A percentile compares a stretch with the other conserved stretches of the same genome.
phyloP scores from a whole-genome alignment of 768 basidiomycete genomes.

The Calocybe gangraenosa region DNA sequence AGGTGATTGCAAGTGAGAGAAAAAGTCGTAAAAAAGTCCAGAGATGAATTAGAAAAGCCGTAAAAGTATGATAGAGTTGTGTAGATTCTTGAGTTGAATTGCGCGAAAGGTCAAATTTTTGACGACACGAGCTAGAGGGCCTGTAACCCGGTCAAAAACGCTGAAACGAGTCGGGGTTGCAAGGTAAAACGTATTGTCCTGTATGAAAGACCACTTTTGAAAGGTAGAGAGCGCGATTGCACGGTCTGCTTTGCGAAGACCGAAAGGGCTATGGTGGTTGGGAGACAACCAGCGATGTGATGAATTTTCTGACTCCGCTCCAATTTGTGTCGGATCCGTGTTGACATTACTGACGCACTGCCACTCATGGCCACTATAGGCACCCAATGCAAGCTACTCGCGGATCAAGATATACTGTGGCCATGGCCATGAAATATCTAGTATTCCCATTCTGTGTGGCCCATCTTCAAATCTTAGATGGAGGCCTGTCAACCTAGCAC shows the following conservation, averaged over 20 bases:
- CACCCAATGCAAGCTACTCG: no score
- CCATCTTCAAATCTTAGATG: no score
- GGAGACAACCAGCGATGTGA: constrained; percentile 42
- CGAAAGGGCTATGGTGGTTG: constrained; percentile 38
- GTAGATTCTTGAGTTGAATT: constrained; percentile 25
- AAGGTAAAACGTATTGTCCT: constrained; percentile 13
- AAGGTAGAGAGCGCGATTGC: constrained; percentile 21
- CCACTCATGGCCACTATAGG: constrained; percentile 1
- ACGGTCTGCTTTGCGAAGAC: constrained; percentile 23
- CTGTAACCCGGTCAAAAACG: constrained; percentile 26
- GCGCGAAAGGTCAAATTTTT: constrained; percentile 24
- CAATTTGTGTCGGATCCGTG: constrained; percentile 33
- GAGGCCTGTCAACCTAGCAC: no score
- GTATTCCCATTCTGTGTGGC: no score
- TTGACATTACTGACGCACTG: constrained; percentile 8
- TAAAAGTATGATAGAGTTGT: constrained; percentile 21
- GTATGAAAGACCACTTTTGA: constrained; percentile 20
- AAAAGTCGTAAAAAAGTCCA: constrained; percentile 24
- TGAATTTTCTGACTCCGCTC: constrained; percentile 41
- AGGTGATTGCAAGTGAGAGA: constrained; percentile 8
- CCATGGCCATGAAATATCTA: no score
- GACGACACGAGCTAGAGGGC: constrained; percentile 22
- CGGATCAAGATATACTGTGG: no score
- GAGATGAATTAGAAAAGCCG: constrained; percentile 26
- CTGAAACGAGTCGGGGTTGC: constrained; percentile 18